These are phyloP conservation scores for Cercospora sp. DNA, from an alignment of 2,329 filamentous ascomycete genomes.

Conservation along the genomic window DNA sequence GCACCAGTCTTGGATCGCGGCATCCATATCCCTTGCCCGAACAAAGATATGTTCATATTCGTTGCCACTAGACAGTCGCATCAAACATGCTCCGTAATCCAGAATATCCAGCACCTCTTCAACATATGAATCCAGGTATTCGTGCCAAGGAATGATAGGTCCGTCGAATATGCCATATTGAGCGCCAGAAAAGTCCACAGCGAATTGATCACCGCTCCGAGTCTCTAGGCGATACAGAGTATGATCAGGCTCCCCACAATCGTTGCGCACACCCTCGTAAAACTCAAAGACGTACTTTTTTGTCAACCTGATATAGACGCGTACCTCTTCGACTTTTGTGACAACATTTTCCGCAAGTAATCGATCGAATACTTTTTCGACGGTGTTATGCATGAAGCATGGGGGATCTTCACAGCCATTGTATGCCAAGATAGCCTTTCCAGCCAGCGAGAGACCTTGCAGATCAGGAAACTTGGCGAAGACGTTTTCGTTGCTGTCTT, in stretches of 20 bases:
- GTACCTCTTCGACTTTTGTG: neutral
- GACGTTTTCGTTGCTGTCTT: neutral
- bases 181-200: neutral
- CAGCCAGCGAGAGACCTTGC: neutral
- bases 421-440: neutral
- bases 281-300: neutral
- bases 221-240: neutral
- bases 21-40: neutral
- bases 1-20: neutral
- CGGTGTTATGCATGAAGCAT: neutral
- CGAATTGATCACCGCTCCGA: neutral
- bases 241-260: neutral
- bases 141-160: neutral
- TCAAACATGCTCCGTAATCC: neutral
- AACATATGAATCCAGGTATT: neutral
- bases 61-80: neutral
- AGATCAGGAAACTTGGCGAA: neutral
- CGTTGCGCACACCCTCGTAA: neutral
- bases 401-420: neutral
- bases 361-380: neutral
- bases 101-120: neutral
- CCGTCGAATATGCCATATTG: neutral
- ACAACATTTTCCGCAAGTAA: neutral
- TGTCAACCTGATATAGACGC: neutral
- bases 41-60: neutral